Percentiles rank a stretch among this genome's conserved stretches.
phyloP scores from a whole-genome alignment of 106 monocot genomes.

The Platanthera zijinensis region DNA sequence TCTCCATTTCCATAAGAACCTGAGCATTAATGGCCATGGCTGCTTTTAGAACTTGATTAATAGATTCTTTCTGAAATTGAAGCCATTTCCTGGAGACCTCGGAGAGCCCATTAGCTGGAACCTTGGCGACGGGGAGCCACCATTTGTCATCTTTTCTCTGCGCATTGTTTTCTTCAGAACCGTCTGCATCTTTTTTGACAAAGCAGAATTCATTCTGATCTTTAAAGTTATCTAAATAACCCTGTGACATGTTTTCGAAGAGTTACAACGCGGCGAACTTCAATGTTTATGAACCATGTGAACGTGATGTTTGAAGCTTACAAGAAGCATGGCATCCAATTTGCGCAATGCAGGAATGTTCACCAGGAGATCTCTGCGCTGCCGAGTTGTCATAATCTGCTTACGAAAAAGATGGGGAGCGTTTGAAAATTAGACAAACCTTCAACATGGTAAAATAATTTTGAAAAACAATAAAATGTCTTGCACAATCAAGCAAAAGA shows the following conservation, averaged over 20 bases:
- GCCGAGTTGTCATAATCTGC: constrained; percentile 76
- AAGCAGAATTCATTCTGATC: constrained; percentile 75
- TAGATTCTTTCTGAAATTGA: constrained; percentile 33
- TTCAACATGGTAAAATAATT: background rate
- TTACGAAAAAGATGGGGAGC: background rate
- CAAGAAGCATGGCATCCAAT: constrained; percentile 76
- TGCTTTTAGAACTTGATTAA: constrained; percentile 56
- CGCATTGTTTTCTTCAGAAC: constrained; percentile 25
- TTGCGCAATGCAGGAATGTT: constrained; percentile 75
- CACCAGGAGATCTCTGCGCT: constrained; percentile 64
- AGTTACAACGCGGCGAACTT: background rate
- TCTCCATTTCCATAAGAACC: constrained; percentile 50
- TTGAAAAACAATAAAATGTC: too few relatives aligned
- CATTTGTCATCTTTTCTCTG: constrained; percentile 48
- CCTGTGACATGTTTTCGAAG: constrained; percentile 19
- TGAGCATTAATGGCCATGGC: constrained; percentile 63
- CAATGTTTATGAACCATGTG: too few relatives aligned
- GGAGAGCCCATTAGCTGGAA: constrained; percentile 40
- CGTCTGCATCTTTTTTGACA: constrained; percentile 30
- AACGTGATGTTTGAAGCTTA: constrained; percentile 24
- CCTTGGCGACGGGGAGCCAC: constrained; percentile 54
- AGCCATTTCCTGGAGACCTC: constrained; percentile 37
- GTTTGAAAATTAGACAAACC: background rate
- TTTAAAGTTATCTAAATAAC: constrained; percentile 77
- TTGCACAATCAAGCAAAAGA: too few relatives aligned